These are phyloP conservation scores for Citeromyces matritensis DNA, from an alignment of 805 yeast genomes.

Conservation along the genomic window DNA sequence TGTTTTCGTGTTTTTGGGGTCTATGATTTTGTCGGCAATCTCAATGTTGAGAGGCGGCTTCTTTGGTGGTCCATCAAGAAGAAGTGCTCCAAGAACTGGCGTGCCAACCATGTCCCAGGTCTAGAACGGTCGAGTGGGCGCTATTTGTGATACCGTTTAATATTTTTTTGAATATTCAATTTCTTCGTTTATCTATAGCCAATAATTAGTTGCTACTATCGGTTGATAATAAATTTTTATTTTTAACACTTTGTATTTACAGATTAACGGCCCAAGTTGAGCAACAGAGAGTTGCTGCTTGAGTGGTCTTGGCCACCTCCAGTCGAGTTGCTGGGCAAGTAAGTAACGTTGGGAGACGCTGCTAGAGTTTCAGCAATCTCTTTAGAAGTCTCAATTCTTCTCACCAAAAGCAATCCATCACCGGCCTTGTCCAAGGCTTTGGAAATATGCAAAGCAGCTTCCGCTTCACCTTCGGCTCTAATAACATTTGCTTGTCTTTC, in stretches of 20 bases:
- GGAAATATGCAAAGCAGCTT: slow-evolving; percentile 90
- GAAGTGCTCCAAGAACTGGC: slow-evolving; percentile 58
- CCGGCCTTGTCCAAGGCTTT: slow-evolving; percentile 90
- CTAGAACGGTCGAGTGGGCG: slow-evolving; percentile 18
- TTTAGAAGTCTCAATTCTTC: slow-evolving; percentile 93
- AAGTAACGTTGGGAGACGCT: slow-evolving; percentile 70
- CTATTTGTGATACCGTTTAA: slow-evolving; percentile 1
- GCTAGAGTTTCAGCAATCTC: slow-evolving; percentile 88
- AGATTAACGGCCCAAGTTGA: slow-evolving; percentile 52
- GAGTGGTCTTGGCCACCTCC: slow-evolving; percentile 20
- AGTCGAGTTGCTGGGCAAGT: slow-evolving; percentile 47
- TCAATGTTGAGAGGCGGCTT: slow-evolving; percentile 42
- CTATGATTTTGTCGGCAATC: slow-evolving; percentile 32
- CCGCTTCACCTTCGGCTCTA: slow-evolving; percentile 99
- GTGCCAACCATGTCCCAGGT: slow-evolving; percentile 87
- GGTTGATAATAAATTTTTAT: background rate
- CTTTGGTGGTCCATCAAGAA: slow-evolving; percentile 33
- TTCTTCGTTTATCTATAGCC: background rate
- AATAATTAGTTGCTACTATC: background rate
- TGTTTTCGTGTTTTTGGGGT: slow-evolving; percentile 57
- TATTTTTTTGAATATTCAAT: slow-evolving; percentile 1
- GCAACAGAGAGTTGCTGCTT: slow-evolving; percentile 37
- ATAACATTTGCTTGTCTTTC: slow-evolving; percentile 90
- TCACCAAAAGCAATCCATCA: slow-evolving; percentile 83
- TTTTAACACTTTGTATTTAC: background rate